These are phyloP conservation scores for Herpetospermum pedunculosum DNA, from an alignment of 306 rosid species.

Conservation along the genomic window DNA sequence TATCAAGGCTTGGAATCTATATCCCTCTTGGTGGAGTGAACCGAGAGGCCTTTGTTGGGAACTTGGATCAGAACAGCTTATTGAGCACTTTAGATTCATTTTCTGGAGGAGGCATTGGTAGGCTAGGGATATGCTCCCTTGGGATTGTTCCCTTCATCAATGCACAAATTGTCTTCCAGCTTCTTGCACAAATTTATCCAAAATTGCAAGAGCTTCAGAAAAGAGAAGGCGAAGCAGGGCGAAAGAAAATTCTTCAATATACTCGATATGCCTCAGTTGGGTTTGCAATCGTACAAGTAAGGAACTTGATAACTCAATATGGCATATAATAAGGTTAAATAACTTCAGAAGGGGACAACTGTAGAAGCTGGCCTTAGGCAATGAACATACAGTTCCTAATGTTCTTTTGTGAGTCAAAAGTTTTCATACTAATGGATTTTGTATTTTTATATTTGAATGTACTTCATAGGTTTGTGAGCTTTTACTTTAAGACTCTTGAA, in stretches of 20 bases:
- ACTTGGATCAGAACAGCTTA: slow-evolving; percentile 82
- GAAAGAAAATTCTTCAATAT: slow-evolving; percentile 83
- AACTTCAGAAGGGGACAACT: neutral
- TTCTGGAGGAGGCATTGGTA: slow-evolving; percentile 97
- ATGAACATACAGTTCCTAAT: neutral
- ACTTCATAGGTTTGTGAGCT: neutral
- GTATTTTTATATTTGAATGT: neutral
- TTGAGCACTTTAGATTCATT: slow-evolving; percentile 84
- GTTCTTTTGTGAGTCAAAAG: neutral
- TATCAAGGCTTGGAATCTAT: slow-evolving; percentile 84
- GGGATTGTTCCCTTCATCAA: slow-evolving; percentile 95
- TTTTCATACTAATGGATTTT: neutral
- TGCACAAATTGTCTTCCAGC: slow-evolving; percentile 93
- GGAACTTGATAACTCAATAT: slow-evolving; percentile 17
- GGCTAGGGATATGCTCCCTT: slow-evolving; percentile 88
- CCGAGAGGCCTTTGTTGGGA: slow-evolving; percentile 88
- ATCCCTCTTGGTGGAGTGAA: slow-evolving; percentile 93
- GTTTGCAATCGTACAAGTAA: slow-evolving; percentile 85
- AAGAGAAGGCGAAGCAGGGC: slow-evolving; percentile 90
- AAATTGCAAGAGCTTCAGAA: slow-evolving; percentile 94
- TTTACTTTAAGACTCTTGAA: neutral
- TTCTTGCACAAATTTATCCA: slow-evolving; percentile 89
- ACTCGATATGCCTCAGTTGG: slow-evolving; percentile 95
- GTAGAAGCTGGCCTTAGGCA: neutral
- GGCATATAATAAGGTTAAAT: neutral